Percentiles rank a stretch among this genome's conserved stretches.
These are phyloP conservation scores for Cudoniella acicularis DNA, from an alignment of 495 filamentous ascomycete species.

Conservation along the genomic window DNA sequence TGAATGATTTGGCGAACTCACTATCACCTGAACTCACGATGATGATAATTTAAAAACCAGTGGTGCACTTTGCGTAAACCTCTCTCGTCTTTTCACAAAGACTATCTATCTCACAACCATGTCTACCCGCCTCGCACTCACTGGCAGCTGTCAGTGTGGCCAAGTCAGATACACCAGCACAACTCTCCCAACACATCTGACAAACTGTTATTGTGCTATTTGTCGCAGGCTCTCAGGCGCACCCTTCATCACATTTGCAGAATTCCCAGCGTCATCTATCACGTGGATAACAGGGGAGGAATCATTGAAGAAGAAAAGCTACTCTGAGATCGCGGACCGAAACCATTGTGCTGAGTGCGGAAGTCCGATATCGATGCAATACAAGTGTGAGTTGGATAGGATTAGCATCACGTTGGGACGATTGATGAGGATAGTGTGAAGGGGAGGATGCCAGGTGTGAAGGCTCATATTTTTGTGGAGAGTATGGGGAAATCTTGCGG, in stretches of 20 bases:
- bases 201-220: conserved; percentile 24
- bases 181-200: conserved; percentile 17
- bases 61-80: no score
- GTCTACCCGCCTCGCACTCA: conserved; percentile 3
- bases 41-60: no score
- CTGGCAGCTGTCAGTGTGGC: conserved; percentile 22
- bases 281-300: conserved; percentile 4
- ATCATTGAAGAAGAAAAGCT: conserved; percentile 1
- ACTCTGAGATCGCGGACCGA: conserved; percentile 18
- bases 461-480: conserved; percentile 23
- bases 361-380: conserved; percentile 24
- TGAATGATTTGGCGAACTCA: no score
- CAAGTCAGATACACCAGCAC: conserved; percentile 21
- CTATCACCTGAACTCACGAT: no score
- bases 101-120: no score
- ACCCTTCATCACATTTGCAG: conserved; percentile 19
- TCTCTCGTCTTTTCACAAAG: no score
- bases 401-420: conserved; percentile 20
- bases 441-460: conserved; percentile 11
- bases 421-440: conserved; percentile 24
- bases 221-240: conserved; percentile 24
- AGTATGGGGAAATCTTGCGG: conserved; percentile 9
- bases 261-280: conserved; percentile 14
- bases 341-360: conserved; percentile 20
- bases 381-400: conserved; percentile 16